Conservation (phyloP, 2,329 filamentous ascomycete species). For the Alternaria metachromatica region DNA sequence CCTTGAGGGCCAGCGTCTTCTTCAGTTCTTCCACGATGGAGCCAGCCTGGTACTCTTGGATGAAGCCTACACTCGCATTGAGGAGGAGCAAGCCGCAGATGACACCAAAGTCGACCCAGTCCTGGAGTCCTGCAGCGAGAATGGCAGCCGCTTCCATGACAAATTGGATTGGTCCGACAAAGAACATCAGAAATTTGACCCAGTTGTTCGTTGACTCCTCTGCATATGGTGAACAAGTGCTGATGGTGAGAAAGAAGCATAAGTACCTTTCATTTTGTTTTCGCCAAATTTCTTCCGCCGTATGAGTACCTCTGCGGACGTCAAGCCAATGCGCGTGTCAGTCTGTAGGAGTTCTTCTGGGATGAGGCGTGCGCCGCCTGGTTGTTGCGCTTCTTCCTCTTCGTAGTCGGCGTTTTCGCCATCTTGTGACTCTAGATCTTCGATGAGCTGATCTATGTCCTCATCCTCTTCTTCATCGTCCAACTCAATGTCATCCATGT, state of each 20-base stretch:
- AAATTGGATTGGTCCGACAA: conserved; percentile 89
- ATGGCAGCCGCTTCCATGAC: conserved; percentile 88
- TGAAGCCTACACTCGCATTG: conserved; percentile 84
- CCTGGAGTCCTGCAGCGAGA: conserved; percentile 80
- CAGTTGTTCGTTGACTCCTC: conserved; percentile 87
- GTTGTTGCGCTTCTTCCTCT: conserved; percentile 61
- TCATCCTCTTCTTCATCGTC: conserved; percentile 79
- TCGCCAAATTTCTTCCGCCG: conserved; percentile 76
- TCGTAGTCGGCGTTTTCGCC: conserved; percentile 71
- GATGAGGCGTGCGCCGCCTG: conserved; percentile 65
- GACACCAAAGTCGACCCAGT: conserved; percentile 94
- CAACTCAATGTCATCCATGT: conserved; percentile 42
- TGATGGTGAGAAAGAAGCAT: not conserved
- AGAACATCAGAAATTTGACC: conserved; percentile 82
- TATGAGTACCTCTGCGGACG: conserved; percentile 69
- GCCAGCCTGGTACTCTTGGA: conserved; percentile 88
- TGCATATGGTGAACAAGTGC: conserved; percentile 22
- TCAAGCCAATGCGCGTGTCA: conserved; percentile 74
- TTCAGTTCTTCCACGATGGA: conserved; percentile 91
- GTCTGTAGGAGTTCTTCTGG: conserved; percentile 81
- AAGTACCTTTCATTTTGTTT: conserved; percentile 77
- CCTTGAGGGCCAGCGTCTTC: conserved; percentile 87
- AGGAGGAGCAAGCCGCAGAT: conserved; percentile 83
- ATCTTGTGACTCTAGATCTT: conserved; percentile 84
- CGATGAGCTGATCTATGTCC: conserved; percentile 85